Percentiles rank a stretch among this genome's conserved stretches.
Evolutionary conservation across 148 eudicot genomes (phyloP).

Genomic region (Selenicereus undatus): DNA sequence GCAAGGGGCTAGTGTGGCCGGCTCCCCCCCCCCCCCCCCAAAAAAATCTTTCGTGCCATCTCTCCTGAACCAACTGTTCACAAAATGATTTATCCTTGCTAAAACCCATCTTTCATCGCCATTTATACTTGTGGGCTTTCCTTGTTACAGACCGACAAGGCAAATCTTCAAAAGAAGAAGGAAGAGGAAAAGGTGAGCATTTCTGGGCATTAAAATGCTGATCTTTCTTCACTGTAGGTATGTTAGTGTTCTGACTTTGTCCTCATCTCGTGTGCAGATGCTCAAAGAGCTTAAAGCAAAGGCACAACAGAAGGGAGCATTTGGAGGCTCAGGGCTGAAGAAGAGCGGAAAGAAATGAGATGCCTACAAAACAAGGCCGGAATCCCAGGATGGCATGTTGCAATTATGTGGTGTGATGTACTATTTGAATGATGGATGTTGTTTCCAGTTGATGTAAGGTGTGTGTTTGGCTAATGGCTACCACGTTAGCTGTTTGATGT

Average conservation of each 20-base stretch:
- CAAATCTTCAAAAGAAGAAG: constrained; percentile 86
- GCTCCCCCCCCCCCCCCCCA: too few relatives aligned
- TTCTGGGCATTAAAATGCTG: background rate
- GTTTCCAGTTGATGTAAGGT: constrained; percentile 8
- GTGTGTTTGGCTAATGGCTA: constrained; percentile 3
- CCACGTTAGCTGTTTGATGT: constrained; percentile 2
- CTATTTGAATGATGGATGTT: background rate
- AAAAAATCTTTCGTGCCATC: too few relatives aligned
- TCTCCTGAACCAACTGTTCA: background rate
- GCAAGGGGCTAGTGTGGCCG: background rate
- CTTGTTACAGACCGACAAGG: constrained; percentile 61
- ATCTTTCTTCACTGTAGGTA: background rate
- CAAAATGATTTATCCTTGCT: background rate
- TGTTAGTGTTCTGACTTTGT: background rate
- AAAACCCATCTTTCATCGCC: background rate
- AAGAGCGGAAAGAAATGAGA: constrained; percentile 93
- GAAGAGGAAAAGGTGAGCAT: constrained; percentile 77
- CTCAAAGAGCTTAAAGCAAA: constrained; percentile 87
- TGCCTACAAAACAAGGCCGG: background rate
- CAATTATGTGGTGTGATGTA: constrained; percentile 15
- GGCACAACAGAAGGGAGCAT: constrained; percentile 73
- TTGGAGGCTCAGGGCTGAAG: constrained; percentile 94
- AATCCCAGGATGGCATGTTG: background rate
- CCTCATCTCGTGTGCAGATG: constrained; percentile 38
- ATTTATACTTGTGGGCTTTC: background rate